Conservation (phyloP, 345 rosid species). For the Populus ilicifolia region DNA sequence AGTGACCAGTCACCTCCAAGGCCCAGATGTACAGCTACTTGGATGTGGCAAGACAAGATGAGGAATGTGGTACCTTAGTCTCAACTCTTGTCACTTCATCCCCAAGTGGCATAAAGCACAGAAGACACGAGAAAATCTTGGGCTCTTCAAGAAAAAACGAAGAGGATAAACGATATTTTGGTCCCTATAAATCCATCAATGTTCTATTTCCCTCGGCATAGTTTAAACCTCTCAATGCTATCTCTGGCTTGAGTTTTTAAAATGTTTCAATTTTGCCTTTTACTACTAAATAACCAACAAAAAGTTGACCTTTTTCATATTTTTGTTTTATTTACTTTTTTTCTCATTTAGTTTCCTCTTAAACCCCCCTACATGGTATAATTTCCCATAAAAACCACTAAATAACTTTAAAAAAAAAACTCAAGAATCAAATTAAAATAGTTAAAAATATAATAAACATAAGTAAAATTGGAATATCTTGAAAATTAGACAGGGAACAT, state of each 20-base stretch:
- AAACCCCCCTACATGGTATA: background rate
- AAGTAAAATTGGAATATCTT: background rate
- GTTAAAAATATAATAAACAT: too few species aligned
- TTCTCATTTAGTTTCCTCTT: background rate
- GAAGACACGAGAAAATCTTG: background rate
- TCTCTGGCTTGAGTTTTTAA: background rate
- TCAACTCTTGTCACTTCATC: background rate
- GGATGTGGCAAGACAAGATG: background rate
- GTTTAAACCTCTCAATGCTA: background rate
- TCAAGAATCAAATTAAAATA: too few species aligned
- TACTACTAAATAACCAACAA: too few species aligned
- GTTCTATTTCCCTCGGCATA: background rate
- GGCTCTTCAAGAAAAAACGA: background rate
- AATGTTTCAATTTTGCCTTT: background rate
- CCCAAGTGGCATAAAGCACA: background rate
- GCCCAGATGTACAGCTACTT: constrained; percentile 15
- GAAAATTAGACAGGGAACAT: background rate
- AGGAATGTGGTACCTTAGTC: background rate
- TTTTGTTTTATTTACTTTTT: background rate
- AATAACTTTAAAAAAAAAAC: too few species aligned
- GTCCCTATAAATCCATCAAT: background rate
- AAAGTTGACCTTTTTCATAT: background rate
- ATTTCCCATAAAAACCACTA: background rate
- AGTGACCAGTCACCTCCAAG: constrained; percentile 22
- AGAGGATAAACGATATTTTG: background rate